A percentile compares a stretch with the other conserved stretches of the same genome.
Evolutionary conservation across 305 asterid genomes (phyloP).

Genomic region (Stenogyne calaminthoides): DNA sequence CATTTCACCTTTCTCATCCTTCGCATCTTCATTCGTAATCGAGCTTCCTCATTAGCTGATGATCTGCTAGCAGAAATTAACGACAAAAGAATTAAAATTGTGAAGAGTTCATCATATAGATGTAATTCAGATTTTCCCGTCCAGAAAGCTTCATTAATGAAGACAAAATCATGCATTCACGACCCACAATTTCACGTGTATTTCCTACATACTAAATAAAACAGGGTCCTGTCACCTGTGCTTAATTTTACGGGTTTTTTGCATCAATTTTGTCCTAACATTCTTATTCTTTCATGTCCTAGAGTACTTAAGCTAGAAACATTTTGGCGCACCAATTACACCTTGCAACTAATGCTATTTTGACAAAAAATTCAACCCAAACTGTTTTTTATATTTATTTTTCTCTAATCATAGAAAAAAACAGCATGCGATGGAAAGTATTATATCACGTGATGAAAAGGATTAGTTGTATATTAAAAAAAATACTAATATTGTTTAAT

Average conservation of each 20-base stretch:
- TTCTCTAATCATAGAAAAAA: no score
- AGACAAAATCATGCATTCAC: background rate
- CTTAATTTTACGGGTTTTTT: no score
- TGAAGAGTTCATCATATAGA: constrained; percentile 16
- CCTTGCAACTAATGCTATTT: no score
- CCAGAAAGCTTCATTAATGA: background rate
- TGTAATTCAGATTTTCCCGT: background rate
- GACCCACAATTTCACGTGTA: background rate
- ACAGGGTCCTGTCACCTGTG: background rate
- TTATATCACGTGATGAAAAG: no score
- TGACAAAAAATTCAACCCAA: no score
- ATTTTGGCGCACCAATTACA: no score
- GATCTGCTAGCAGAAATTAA: constrained; percentile 37
- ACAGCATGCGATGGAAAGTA: no score
- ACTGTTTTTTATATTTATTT: no score
- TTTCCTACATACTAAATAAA: background rate
- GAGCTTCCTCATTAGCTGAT: constrained; percentile 37
- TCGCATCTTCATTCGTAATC: constrained; percentile 37
- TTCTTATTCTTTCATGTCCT: background rate
- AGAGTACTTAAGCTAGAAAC: no score
- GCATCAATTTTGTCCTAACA: background rate
- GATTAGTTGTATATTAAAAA: no score
- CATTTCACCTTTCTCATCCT: constrained; percentile 26
- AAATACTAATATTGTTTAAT: no score
- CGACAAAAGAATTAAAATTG: background rate